Conservation (phyloP, 495 filamentous ascomycete genomes). For the Cudoniella acicularis region DNA sequence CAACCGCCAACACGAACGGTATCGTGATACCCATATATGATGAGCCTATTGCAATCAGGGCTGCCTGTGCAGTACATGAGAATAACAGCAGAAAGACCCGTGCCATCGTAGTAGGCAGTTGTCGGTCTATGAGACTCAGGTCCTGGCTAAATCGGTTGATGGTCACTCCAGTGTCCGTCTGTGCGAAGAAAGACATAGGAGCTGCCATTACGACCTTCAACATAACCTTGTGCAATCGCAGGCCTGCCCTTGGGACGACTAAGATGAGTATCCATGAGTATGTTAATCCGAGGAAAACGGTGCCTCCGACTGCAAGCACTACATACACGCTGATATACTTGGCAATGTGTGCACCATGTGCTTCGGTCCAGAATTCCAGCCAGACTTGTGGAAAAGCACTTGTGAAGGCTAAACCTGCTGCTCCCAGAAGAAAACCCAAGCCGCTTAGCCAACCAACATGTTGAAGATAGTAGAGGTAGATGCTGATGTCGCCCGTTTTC, state of each 20-base stretch:
- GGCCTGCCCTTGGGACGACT: neutral
- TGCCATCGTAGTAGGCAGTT: too few relatives aligned
- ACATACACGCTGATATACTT: slow-evolving; percentile 11
- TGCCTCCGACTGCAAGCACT: neutral
- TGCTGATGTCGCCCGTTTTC: too few relatives aligned
- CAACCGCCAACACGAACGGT: slow-evolving; percentile 23
- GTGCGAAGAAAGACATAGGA: slow-evolving; percentile 19
- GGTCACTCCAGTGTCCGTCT: slow-evolving; percentile 22
- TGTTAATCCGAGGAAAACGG: neutral
- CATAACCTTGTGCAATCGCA: neutral
- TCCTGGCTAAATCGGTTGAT: slow-evolving; percentile 20
- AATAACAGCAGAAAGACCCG: too few relatives aligned
- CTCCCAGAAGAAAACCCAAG: too few relatives aligned
- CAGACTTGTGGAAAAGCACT: slow-evolving; percentile 33
- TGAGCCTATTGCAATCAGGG: neutral
- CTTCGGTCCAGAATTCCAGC: slow-evolving; percentile 32
- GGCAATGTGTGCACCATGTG: slow-evolving; percentile 18
- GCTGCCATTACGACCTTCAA: slow-evolving; percentile 12
- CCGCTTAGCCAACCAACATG: too few relatives aligned
- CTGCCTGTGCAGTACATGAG: too few relatives aligned
- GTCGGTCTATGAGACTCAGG: slow-evolving; percentile 6
- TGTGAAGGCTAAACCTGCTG: too few relatives aligned
- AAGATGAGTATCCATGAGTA: too few relatives aligned
- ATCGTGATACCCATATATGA: neutral
- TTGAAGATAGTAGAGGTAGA: too few relatives aligned